Base-by-base conservation (phyloP, 495 filamentous ascomycete genomes). In the Bacidia gigantensis region DNA sequence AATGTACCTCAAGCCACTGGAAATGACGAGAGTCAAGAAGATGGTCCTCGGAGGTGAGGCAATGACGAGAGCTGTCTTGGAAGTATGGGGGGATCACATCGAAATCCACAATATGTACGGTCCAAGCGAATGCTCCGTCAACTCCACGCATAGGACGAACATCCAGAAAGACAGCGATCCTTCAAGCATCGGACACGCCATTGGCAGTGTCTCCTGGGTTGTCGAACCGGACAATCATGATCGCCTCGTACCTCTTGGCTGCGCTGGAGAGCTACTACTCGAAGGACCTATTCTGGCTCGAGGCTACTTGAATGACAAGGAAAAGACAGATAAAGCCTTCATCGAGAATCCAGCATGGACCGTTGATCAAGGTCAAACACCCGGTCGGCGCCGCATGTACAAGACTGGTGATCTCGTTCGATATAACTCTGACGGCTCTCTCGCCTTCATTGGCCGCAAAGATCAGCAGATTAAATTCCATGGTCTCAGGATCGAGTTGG, bases 401-500 rank as follows among this genome's bases (percentile, higher is more conserved):
- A 65, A 65, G 51, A 63, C 68, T 0, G 68, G 68, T 11, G 67
- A 71, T 24, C 64, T 78, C 7, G 73, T 72, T 1, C 65, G 70
- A 2, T 80, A 79, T 58, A 73, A 73, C 52, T 62, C 65, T 5
- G 73, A 79, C 54, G 76, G 77, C 1, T 71, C 65, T 1, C 60
- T 81, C 11, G 55, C 54, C 0, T 75, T 71, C 51, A 65, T 84
- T 20, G 77, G 78, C 3, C 73, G 81, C 12, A 76, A 74, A 48
- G 81, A 84, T 47, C 74, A 76, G 12, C 79, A 83, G 54, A 75
- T 82, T 24, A 85, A 85, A 60, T 64, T 85, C 9, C 74, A 77
- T 18, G 81, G 81, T 2, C 78, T 82, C 55, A 69, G 81, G 3
- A 75, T 85, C 51, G 81, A 85, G 51, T 62, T 84, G 10, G 76